phyloP scores from a whole-genome alignment of 805 yeast species.

The Metschnikowia bowlesiae region DNA sequence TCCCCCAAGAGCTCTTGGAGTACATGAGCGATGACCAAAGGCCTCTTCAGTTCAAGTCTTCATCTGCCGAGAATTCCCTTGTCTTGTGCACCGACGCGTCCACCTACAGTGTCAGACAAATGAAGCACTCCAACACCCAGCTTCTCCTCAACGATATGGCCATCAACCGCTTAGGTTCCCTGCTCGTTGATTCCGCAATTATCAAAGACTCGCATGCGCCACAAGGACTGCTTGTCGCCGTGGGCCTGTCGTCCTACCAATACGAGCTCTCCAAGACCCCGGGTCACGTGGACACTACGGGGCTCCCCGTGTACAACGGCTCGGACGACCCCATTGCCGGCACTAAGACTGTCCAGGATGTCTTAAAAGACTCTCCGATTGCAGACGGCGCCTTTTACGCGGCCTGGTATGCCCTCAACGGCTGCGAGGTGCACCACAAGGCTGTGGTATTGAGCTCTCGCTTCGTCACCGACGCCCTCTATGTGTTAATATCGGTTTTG shows the following conservation, averaged over 20 bases:
- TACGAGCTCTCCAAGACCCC: constrained; percentile 28
- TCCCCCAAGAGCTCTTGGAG: constrained; percentile 12
- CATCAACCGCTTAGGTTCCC: neutral
- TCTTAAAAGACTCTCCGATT: constrained; percentile 46
- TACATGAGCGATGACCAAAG: constrained; percentile 6
- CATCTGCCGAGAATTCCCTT: constrained; percentile 31
- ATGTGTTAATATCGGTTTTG: constrained; percentile 23
- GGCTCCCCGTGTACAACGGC: constrained; percentile 24
- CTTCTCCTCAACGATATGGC: constrained; percentile 39
- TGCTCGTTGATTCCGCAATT: neutral
- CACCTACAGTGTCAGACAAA: constrained; percentile 68
- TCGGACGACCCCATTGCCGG: constrained; percentile 2
- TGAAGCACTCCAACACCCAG: constrained; percentile 86
- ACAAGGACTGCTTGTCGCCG: constrained; percentile 22
- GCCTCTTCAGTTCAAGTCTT: constrained; percentile 15
- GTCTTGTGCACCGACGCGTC: constrained; percentile 55
- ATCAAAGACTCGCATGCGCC: neutral
- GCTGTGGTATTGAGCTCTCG: constrained; percentile 29
- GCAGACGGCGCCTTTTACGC: constrained; percentile 50
- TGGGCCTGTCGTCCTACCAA: constrained; percentile 27
- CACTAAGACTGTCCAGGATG: constrained; percentile 24
- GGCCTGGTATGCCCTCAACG: constrained; percentile 52
- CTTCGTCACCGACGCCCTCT: constrained; percentile 25
- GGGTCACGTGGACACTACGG: constrained; percentile 29
- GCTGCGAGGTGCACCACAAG: constrained; percentile 48